Base-by-base conservation (phyloP, 306 rosid genomes). In the Cicer bijugum region DNA sequence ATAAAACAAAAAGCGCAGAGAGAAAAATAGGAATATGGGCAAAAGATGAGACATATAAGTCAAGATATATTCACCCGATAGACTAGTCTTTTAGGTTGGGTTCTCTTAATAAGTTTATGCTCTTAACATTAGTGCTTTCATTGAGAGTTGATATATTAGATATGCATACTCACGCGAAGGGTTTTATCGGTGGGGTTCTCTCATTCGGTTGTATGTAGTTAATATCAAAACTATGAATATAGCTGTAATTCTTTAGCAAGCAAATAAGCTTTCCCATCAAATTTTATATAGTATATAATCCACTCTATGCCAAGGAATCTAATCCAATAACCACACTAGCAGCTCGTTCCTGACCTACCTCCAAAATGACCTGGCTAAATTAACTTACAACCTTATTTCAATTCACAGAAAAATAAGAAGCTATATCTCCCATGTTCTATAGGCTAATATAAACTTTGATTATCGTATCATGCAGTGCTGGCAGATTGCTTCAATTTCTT, bases 401-500 rank as follows among this genome's bases (percentile, higher is more conserved):
- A 76, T 35, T 19, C 55, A 71, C 83, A 75, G 39, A 39, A 61
- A 83, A 78, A 65, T 65, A 83, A 17, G 23, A 38, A 59, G 64
- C 52, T 62, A 52, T 14, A 67, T 40, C 51, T 57, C 46, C 60
- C 65, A 39, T n/a, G 8, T 40, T 71, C 45, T 46, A 58, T 47
- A 16, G 76, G 48, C 80, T 61, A 62, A 67, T 50, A 71, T 39
- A 55, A 73, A 64, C 68, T 64, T 12, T n/a, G 19, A 19, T 63
- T 33, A 72, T 74, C 84, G 71, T 71, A 81, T 86, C 83, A 86
- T n/a, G 90, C 86, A 40, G 42, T 72, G 81, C 75, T 85, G 55
- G 86, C 83, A 69, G 91, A 81, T 50, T 92, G 43, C 87, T 88
- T 91, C 86, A 82, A 81, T 67, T 93, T 93, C 89, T 91, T 93